Conservation (phyloP, 1,284 basidiomycete species). For the Neotropicomus parvogracilis region DNA sequence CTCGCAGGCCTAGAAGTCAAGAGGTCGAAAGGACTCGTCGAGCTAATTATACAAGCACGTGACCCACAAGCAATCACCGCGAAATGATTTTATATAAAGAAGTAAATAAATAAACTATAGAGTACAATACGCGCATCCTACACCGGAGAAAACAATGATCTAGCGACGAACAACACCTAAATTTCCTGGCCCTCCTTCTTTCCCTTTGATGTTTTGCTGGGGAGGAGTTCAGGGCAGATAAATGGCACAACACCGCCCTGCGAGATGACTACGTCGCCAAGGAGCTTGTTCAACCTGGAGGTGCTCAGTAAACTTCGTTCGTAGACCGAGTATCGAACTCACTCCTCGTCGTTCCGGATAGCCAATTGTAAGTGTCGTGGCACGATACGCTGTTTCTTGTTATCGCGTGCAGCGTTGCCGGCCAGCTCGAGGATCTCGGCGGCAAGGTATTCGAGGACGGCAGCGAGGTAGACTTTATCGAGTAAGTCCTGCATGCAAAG, state of each 20-base stretch:
- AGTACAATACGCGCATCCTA: slow-evolving; percentile 34
- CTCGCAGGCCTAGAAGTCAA: too few relatives aligned
- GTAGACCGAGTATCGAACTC: slow-evolving; percentile 29
- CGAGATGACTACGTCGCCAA: slow-evolving; percentile 83
- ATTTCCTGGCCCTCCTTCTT: slow-evolving; percentile 35
- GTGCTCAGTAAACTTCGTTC: not conserved
- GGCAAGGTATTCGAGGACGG: slow-evolving; percentile 69
- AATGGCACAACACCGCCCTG: slow-evolving; percentile 86
- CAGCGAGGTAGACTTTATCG: slow-evolving; percentile 66
- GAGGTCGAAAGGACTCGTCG: too few relatives aligned
- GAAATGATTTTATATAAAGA: too few relatives aligned
- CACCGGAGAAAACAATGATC: slow-evolving; percentile 23
- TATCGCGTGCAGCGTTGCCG: slow-evolving; percentile 65
- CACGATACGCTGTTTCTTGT: slow-evolving; percentile 84
- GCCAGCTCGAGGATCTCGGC: slow-evolving; percentile 78
- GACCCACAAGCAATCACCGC: too few relatives aligned
- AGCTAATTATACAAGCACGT: not conserved
- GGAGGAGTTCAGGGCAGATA: slow-evolving; percentile 46
- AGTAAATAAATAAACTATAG: slow-evolving; percentile 32
- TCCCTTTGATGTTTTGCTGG: slow-evolving; percentile 43
- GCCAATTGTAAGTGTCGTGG: slow-evolving; percentile 88
- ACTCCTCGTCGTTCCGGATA: slow-evolving; percentile 85
- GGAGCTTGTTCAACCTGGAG: slow-evolving; percentile 60
- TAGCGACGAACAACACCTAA: slow-evolving; percentile 17
- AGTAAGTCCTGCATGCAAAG: not conserved